A percentile compares a stretch with the other conserved stretches of the same genome.
Conservation (phyloP, 352 stramenopile species). For the Phytophthora megakarya region DNA sequence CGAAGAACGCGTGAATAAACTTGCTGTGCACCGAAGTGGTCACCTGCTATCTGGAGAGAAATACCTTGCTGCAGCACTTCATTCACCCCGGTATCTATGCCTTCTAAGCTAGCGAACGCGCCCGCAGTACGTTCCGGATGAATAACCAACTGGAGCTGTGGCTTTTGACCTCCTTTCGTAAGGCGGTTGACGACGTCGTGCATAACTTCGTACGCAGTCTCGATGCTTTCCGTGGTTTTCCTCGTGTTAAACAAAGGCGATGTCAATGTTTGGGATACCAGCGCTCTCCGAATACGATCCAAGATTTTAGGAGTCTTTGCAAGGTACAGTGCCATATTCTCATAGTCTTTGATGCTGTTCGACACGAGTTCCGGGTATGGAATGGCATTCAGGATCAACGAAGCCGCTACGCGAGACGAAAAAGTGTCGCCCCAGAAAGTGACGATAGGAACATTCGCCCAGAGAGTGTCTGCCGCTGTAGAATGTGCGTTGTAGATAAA, state of each 20-base stretch:
- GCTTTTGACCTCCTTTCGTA: slow-evolving; percentile 1
- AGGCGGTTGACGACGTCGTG: slow-evolving; percentile 53
- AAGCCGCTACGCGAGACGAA: slow-evolving; percentile 68
- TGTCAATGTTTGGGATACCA: slow-evolving; percentile 38
- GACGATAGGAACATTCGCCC: slow-evolving; percentile 88
- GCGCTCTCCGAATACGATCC: slow-evolving; percentile 29
- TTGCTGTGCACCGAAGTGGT: slow-evolving; percentile 31
- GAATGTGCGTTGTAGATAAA: slow-evolving; percentile 97
- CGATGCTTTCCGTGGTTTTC: slow-evolving; percentile 61
- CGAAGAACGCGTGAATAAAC: slow-evolving; percentile 51
- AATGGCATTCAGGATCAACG: slow-evolving; percentile 54
- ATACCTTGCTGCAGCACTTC: slow-evolving; percentile 31
- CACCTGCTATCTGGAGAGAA: slow-evolving; percentile 32
- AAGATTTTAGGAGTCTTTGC: slow-evolving; percentile 33
- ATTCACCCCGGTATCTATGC: slow-evolving; percentile 15
- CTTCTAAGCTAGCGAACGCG: slow-evolving; percentile 4
- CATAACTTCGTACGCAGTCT: slow-evolving; percentile 70
- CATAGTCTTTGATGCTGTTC: slow-evolving; percentile 72
- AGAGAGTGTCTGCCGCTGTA: slow-evolving; percentile 91
- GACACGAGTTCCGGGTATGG: slow-evolving; percentile 39
- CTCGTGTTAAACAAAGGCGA: slow-evolving; percentile 80
- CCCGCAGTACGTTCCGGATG: slow-evolving; percentile 21
- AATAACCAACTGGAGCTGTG: slow-evolving; percentile 52
- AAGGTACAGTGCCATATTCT: slow-evolving; percentile 62
- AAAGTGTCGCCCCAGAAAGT: slow-evolving; percentile 83